These are phyloP conservation scores for Syzygium syzygioides DNA, from an alignment of 441 rosid genomes.

Conservation along the genomic window DNA sequence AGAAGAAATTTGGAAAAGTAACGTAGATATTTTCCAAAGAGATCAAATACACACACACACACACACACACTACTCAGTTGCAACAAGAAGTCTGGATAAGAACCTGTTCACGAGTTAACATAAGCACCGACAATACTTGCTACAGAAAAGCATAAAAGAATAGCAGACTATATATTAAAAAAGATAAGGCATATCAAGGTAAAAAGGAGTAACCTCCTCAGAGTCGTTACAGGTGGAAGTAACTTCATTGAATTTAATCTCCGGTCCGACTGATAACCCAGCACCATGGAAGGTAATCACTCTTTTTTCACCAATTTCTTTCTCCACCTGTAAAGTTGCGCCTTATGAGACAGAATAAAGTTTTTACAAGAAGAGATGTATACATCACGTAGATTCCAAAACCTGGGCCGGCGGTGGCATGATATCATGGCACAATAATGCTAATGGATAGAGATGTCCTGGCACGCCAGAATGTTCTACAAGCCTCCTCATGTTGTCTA, in stretches of 20 bases:
- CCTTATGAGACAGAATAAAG: slow-evolving; percentile 7
- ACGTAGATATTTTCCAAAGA: not conserved
- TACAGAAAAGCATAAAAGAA: not conserved
- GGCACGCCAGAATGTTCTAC: slow-evolving; percentile 79
- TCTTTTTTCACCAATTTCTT: slow-evolving; percentile 92
- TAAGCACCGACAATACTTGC: not conserved
- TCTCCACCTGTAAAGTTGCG: slow-evolving; percentile 63
- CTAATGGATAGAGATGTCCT: slow-evolving; percentile 79
- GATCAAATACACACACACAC: not conserved
- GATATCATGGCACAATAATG: slow-evolving; percentile 75
- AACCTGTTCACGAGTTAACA: not conserved
- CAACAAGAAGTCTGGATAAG: not conserved
- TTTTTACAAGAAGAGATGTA: not conserved
- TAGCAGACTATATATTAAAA: not conserved
- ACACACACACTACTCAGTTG: not conserved
- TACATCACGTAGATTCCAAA: slow-evolving; percentile 7
- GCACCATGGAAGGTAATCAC: slow-evolving; percentile 57
- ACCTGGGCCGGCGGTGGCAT: slow-evolving; percentile 97
- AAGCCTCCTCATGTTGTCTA: slow-evolving; percentile 94
- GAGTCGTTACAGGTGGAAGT: slow-evolving; percentile 43
- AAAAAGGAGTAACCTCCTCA: slow-evolving; percentile 55
- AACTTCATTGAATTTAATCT: slow-evolving; percentile 47
- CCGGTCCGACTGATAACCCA: slow-evolving; percentile 70
- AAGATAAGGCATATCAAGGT: not conserved
- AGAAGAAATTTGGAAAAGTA: not conserved